Evolutionary conservation across 257 asterid species (phyloP).

Genomic region (Penstemon eatonii): DNA sequence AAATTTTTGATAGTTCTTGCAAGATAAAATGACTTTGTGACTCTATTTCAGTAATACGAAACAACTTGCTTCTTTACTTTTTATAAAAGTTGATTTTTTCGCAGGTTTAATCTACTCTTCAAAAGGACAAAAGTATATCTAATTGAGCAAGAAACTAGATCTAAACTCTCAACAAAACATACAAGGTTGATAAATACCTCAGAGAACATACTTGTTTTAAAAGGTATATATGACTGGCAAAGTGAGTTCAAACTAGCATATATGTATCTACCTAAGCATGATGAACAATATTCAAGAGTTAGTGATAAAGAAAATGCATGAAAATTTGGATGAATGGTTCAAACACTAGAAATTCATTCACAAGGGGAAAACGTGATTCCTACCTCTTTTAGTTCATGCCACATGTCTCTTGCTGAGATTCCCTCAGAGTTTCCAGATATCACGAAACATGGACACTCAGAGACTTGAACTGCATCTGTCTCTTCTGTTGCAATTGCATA

Average conservation of each 20-base stretch:
- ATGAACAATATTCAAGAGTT: background rate
- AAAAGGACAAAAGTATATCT: background rate
- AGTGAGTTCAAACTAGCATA: background rate
- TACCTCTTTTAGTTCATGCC: constrained; percentile 96
- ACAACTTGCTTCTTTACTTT: background rate
- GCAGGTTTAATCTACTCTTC: background rate
- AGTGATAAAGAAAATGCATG: constrained; percentile 12
- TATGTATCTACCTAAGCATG: constrained; percentile 7
- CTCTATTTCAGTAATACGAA: background rate
- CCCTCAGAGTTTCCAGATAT: constrained; percentile 75
- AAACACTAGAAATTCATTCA: constrained; percentile 23
- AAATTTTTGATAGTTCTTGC: background rate
- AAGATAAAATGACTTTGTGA: background rate
- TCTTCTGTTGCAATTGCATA: constrained; percentile 88
- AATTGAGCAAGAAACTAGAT: background rate
- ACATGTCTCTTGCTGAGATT: constrained; percentile 85
- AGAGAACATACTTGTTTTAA: constrained; percentile 5
- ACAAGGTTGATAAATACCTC: background rate
- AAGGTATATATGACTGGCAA: background rate
- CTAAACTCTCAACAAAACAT: constrained; percentile 14
- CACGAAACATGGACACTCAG: constrained; percentile 87
- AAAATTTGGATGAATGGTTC: constrained; percentile 24
- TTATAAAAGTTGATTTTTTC: background rate
- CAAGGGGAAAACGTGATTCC: constrained; percentile 9
- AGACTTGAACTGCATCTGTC: constrained; percentile 64